Percentiles rank a stretch among this genome's conserved stretches.
These are phyloP conservation scores for Metschnikowia amazonensis DNA, from an alignment of 805 yeast species.

Conservation along the genomic window DNA sequence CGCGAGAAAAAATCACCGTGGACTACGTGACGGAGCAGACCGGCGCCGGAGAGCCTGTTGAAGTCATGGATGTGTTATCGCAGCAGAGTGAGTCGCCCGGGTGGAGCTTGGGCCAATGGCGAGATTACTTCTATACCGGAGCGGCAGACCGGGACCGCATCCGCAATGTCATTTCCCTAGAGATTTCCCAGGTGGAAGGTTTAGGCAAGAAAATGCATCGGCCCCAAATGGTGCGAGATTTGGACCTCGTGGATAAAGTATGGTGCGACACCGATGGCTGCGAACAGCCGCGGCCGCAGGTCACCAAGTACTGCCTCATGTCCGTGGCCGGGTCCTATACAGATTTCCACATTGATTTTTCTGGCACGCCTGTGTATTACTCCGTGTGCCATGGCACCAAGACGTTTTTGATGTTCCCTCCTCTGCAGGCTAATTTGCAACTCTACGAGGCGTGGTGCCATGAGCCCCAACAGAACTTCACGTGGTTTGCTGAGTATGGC, in stretches of 20 bases:
- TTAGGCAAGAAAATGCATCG: constrained; percentile 49
- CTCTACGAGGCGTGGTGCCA: constrained; percentile 72
- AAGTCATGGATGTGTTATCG: constrained; percentile 86
- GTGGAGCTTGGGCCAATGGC: constrained; percentile 75
- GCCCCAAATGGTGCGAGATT: constrained; percentile 60
- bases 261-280: constrained; percentile 43
- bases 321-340: constrained; percentile 77
- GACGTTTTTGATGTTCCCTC: constrained; percentile 74
- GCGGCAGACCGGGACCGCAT: constrained; percentile 55
- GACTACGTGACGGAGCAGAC: constrained; percentile 52
- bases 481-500: constrained; percentile 60
- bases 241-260: constrained; percentile 66
- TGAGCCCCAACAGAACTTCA: constrained; percentile 54
- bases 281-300: constrained; percentile 46
- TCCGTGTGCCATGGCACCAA: constrained; percentile 75
- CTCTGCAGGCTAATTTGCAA: constrained; percentile 57
- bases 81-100: constrained; percentile 60
- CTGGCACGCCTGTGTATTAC: constrained; percentile 89
- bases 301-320: constrained; percentile 79
- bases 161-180: constrained; percentile 78
- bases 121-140: constrained; percentile 56
- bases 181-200: constrained; percentile 55
- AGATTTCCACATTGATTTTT: constrained; percentile 89
- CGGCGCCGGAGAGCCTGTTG: constrained; percentile 62
- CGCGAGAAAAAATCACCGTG: constrained; percentile 43